Evolutionary conservation across 2,329 filamentous ascomycete genomes (phyloP).

Genomic region (Cladosporium sp.): DNA sequence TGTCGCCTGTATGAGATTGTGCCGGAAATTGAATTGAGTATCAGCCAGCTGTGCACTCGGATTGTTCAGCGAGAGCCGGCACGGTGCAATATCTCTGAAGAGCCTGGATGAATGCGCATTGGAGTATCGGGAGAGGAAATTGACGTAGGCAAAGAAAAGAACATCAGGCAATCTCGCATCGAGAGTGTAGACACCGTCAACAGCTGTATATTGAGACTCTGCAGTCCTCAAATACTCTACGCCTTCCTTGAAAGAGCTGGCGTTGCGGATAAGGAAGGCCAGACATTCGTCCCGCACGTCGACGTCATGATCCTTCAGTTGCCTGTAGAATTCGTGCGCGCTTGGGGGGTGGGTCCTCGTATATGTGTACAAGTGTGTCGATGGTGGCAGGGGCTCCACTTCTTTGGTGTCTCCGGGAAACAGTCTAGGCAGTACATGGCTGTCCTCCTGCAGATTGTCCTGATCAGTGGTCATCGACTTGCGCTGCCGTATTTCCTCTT

Average conservation of each 20-base stretch:
- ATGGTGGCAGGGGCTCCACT: slow-evolving; percentile 54
- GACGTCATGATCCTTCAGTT: slow-evolving; percentile 56
- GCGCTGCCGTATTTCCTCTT: slow-evolving; percentile 28
- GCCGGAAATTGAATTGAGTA: slow-evolving; percentile 9
- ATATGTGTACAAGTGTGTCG: slow-evolving; percentile 66
- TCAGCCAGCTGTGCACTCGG: not conserved
- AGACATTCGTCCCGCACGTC: slow-evolving; percentile 54
- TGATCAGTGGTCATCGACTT: not conserved
- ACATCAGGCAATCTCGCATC: slow-evolving; percentile 31
- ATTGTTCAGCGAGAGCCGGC: not conserved
- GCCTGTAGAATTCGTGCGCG: slow-evolving; percentile 57
- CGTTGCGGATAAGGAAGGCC: slow-evolving; percentile 56
- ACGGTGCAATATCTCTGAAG: not conserved
- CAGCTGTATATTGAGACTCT: slow-evolving; percentile 18
- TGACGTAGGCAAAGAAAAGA: slow-evolving; percentile 55
- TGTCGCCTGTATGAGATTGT: slow-evolving; percentile 31
- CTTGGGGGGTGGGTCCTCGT: slow-evolving; percentile 62
- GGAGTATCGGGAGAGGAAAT: slow-evolving; percentile 43
- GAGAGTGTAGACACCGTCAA: slow-evolving; percentile 5
- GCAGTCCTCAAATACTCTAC: slow-evolving; percentile 48
- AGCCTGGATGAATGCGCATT: slow-evolving; percentile 23
- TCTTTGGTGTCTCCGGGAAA: slow-evolving; percentile 62
- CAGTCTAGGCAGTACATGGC: slow-evolving; percentile 27
- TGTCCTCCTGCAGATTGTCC: not conserved
- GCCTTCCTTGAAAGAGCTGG: slow-evolving; percentile 50